Evolutionary conservation across 441 rosid species (phyloP).

Genomic region (Populus hybrid): DNA sequence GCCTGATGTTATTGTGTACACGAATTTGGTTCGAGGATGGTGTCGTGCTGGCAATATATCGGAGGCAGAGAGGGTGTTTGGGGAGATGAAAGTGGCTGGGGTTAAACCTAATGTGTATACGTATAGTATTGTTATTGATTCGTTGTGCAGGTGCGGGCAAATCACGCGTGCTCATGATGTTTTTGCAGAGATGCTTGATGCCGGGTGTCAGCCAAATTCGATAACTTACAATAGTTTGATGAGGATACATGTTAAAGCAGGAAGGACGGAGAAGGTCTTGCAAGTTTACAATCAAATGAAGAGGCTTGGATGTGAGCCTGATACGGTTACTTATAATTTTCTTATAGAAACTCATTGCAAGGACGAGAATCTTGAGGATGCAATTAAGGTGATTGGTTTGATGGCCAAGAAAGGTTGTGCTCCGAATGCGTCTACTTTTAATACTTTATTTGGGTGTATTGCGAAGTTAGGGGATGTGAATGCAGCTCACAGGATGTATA

Average conservation of each 20-base stretch:
- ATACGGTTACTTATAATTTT: conserved; percentile 66
- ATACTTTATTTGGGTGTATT: conserved; percentile 60
- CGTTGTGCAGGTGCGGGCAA: conserved; percentile 77
- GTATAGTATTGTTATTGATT: conserved; percentile 80
- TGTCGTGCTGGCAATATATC: conserved; percentile 64
- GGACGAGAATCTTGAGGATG: conserved; percentile 63
- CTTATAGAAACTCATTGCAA: conserved; percentile 72
- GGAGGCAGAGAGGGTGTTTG: conserved; percentile 71
- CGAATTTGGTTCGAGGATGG: conserved; percentile 84
- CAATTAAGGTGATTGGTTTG: conserved; percentile 55
- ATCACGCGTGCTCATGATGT: conserved; percentile 83
- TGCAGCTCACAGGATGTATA: conserved; percentile 68
- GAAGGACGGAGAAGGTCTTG: conserved; percentile 82
- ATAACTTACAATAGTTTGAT: conserved; percentile 79
- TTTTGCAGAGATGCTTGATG: conserved; percentile 78
- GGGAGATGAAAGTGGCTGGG: conserved; percentile 77
- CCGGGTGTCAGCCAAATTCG: conserved; percentile 62
- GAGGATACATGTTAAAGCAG: conserved; percentile 84
- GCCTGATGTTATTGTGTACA: conserved; percentile 73
- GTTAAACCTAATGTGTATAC: conserved; percentile 77
- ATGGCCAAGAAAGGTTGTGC: conserved; percentile 62
- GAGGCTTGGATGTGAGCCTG: conserved; percentile 58
- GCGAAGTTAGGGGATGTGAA: conserved; percentile 75
- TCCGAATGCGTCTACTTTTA: conserved; percentile 71
- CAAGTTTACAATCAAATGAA: conserved; percentile 94